Conservation (phyloP, 352 stramenopile species). For the Globisporangium radiosum region DNA sequence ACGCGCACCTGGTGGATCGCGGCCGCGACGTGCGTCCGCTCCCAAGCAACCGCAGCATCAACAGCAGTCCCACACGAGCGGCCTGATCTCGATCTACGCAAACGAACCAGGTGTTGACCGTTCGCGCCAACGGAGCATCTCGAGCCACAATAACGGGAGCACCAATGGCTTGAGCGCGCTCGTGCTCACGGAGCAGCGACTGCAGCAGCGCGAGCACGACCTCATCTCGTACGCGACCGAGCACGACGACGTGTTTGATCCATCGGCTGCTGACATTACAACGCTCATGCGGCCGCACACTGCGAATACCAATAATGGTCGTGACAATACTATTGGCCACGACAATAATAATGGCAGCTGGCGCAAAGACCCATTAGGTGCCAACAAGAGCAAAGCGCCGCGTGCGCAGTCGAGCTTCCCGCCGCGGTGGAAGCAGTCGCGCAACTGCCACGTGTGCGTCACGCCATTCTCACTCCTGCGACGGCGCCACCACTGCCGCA, state of each 20-base stretch:
- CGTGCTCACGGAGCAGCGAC: slow-evolving; percentile 46
- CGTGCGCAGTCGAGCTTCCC: slow-evolving; percentile 52
- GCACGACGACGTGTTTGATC: slow-evolving; percentile 18
- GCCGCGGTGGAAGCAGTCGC: slow-evolving; percentile 70
- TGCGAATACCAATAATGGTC: no score
- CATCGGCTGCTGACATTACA: background rate
- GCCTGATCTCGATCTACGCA: slow-evolving; percentile 31
- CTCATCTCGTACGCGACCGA: slow-evolving; percentile 45
- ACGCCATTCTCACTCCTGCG: slow-evolving; percentile 50
- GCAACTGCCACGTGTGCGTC: slow-evolving; percentile 62
- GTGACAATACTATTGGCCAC: no score
- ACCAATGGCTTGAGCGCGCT: slow-evolving; percentile 41
- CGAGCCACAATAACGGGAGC: slow-evolving; percentile 26
- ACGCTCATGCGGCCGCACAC: background rate
- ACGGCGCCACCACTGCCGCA: slow-evolving; percentile 78
- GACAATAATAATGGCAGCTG: background rate
- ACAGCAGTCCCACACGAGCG: slow-evolving; percentile 11
- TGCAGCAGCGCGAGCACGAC: slow-evolving; percentile 58
- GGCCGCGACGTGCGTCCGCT: background rate
- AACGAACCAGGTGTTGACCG: slow-evolving; percentile 10
- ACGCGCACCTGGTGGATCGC: background rate
- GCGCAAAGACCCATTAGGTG: background rate
- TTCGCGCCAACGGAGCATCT: slow-evolving; percentile 11
- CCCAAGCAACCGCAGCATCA: slow-evolving; percentile 3
- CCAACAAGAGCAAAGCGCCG: slow-evolving; percentile 9